Evolutionary conservation across 2,329 filamentous ascomycete genomes (phyloP).

Genomic region (Talaromyces sp.): DNA sequence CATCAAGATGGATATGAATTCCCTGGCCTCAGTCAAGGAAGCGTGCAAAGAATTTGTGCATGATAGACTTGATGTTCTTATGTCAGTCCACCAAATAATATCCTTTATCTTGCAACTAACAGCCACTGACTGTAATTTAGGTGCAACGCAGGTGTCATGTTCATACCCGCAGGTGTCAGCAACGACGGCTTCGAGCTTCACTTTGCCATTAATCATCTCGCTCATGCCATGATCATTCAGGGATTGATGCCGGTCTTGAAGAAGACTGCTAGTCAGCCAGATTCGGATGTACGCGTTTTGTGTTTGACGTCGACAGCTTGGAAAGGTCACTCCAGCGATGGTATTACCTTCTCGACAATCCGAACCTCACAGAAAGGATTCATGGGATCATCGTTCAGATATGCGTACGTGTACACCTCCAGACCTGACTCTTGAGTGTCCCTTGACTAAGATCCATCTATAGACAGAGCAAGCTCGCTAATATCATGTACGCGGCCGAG

Average conservation of each 20-base stretch:
- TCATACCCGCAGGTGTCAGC: conserved; percentile 33
- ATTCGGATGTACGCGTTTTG: conserved; percentile 28
- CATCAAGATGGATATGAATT: conserved; percentile 44
- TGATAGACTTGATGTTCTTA: conserved; percentile 34
- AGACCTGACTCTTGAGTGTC: neutral
- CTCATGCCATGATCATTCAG: conserved; percentile 38
- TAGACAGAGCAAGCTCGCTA: conserved; percentile 47
- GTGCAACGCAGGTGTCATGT: conserved; percentile 44
- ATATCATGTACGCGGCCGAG: conserved; percentile 45
- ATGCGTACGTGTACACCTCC: neutral
- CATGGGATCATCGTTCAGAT: conserved; percentile 12
- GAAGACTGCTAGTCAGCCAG: conserved; percentile 25
- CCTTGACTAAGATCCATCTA: conserved; percentile 27
- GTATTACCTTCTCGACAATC: conserved; percentile 12
- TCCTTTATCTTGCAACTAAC: too few species aligned
- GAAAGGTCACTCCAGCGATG: conserved; percentile 23
- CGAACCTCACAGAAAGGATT: conserved; percentile 13
- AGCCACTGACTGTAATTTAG: neutral
- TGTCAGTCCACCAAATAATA: conserved; percentile 22
- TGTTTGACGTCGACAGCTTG: conserved; percentile 28
- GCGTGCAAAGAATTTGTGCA: conserved; percentile 34
- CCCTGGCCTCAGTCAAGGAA: conserved; percentile 39
- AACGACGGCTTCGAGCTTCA: conserved; percentile 39
- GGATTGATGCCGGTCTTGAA: conserved; percentile 32
- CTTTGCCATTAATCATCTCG: conserved; percentile 39